Evolutionary conservation across 257 asterid genomes (phyloP), one percentile per base, ranked within the genome.

Genomic region (Mentha longifolia): DNA sequence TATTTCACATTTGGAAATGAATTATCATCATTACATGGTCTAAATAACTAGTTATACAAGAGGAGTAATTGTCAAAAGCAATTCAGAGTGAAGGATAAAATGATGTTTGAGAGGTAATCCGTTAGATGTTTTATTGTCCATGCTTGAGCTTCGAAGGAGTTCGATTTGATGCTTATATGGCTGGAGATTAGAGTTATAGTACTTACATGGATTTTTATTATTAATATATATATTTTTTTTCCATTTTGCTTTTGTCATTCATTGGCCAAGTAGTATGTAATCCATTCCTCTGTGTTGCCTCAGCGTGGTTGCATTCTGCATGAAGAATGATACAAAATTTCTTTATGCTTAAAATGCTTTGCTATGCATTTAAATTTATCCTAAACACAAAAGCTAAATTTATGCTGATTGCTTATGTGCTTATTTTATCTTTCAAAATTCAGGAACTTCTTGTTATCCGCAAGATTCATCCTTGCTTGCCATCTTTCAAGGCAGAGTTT

Each of bases 401-500:
- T 71, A 17, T 49, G 19, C 19, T 47, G 46, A 30, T 47, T 20
- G 31, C 58, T 64, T 10, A 11, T 50, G 33, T 55, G 41, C 5
- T 74, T 22, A 0, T 46, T 39, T n/a, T 20, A 37, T 79, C 50
- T 68, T 61, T n/a, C 65, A 61, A 49, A 45, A 41, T 86, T 84
- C 94, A 95, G 99, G 97, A 95, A 80, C 75, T 81, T 55, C 93
- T 95, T 63, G 97, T 95, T 72, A 95, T 95, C 73, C 98, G 96
- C 69, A 95, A 92, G 85, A 88, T 95, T 74, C 99, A 95, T 76
- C 93, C 99, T 56, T 88, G 96, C 78, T 75, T 95, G 76, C 99
- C 99, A 16, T 95, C 99, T 35, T 95, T 95, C 79, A 95, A 95
- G 85, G 97, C 97, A 61, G 99, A 95, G 81, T 95, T 95, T 83